Evolutionary conservation across 495 filamentous ascomycete genomes (phyloP), one percentile per base, ranked within the genome.

Genomic region (Lepidopterella palustris): DNA sequence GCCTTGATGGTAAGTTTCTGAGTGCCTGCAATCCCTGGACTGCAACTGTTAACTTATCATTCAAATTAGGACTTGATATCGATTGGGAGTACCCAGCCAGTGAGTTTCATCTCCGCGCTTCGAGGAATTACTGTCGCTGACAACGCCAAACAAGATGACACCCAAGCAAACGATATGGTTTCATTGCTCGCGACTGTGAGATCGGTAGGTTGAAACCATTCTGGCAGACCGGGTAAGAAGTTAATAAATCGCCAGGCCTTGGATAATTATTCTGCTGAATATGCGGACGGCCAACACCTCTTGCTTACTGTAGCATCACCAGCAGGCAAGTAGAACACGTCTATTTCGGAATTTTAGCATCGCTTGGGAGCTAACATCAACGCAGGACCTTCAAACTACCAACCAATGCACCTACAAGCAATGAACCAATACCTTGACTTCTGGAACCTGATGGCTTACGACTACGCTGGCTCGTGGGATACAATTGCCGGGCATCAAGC

Each of bases 351-450:
- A 15, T 52, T 40, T 6, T 49, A n/a, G n/a, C n/a, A n/a, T n/a
- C 28, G 42, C 20, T 21, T 20, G 27, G 54, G 2, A 42, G 18
- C 50, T 64, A 25, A 59, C 51, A 4, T 32, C 1, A 53, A 0
- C n/a, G n/a, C 26, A 65, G 62, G 64, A 15, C 74, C 87, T 0
- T 67, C 73, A 13, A 86, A 96, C 70, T 93, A 89, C 70, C 73
- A 79, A 20, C 82, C 82, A 59, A 73, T 96, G 58, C 77, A 83
- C 28, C 73, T 96, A 15, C 58, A 68, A 2, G 78, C 78, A 25
- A 96, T 97, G 89, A 84, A 90, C 57, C 75, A 73, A 24, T 85
- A 86, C 57, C 77, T 97, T 25, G 92, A 97, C 73, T 87, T 89
- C 66, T 95, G 88, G 84, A 87, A 95, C 67, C 74, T 96, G 39